Evolutionary conservation across 345 rosid species (phyloP), one percentile per base, ranked within the genome.

Genomic region (Leavenworthia alabamica): DNA sequence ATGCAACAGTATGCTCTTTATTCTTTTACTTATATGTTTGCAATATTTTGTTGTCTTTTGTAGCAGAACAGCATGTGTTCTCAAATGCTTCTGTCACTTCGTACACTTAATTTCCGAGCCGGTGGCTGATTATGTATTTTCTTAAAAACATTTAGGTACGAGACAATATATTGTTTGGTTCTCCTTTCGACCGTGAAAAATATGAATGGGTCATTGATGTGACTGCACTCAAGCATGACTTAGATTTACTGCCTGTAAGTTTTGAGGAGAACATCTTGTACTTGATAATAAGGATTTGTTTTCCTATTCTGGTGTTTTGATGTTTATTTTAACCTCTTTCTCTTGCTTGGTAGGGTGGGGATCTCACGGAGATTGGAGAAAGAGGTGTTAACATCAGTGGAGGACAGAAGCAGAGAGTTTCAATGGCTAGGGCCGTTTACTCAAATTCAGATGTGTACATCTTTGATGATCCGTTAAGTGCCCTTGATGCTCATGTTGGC

Each of bases 331-430:
- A 20, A 20, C 60, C 41, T 61, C 43, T 69, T 66, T 22, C 64
- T 57, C 65, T 27, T 64, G 64, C 67, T 68, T 79, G 80, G 79
- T 66, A 39, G 51, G 66, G 77, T 56, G 82, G 89, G 29, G 97
- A 90, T 79, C 64, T 78, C 66, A 82, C 81, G 20, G 75, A 80
- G 37, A 77, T 88, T n/a, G 97, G 97, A 42, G 94, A 90, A 78
- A 82, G 96, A 77, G 96, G 97, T 52, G 77, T 84, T 51, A 90
- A 86, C 71, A 73, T 88, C 39, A 90, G 97, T 52, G 97, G 97
- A 9, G 97, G 97, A 36, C 91, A 89, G 67, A 89, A 86, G 81
- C 97, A 86, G 66, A 77, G 88, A 64, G 74, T 89, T 75, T 92
- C 88, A 50, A 77, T 84, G 56, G 95, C 97, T 15, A 77, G 97